phyloP scores from a whole-genome alignment of 805 yeast genomes.

The Candida odintsovae region DNA sequence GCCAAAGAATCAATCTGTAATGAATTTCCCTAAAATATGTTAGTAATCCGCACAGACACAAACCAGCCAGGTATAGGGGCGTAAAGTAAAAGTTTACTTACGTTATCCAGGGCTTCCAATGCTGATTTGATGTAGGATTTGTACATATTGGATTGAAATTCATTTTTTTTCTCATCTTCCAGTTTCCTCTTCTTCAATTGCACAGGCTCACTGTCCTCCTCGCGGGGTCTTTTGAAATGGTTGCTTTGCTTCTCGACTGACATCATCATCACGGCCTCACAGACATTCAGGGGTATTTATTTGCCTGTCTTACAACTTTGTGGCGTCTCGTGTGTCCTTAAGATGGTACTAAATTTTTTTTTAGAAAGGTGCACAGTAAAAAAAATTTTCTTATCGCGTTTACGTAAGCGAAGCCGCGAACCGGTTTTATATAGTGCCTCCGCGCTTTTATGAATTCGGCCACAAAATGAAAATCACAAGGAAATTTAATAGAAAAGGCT shows the following conservation, averaged over 20 bases:
- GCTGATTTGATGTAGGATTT: slow-evolving; percentile 55
- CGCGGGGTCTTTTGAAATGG: slow-evolving; percentile 23
- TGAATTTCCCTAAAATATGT: slow-evolving; percentile 37
- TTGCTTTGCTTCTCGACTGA: slow-evolving; percentile 22
- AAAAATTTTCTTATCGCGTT: neutral
- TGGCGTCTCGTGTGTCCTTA: neutral
- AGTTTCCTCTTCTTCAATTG: slow-evolving; percentile 1
- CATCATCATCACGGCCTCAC: slow-evolving; percentile 17
- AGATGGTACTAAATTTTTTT: neutral
- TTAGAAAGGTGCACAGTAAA: neutral
- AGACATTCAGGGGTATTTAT: neutral
- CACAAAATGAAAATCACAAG: neutral
- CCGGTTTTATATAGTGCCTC: neutral
- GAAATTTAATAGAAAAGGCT: neutral
- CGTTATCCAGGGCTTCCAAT: slow-evolving; percentile 60
- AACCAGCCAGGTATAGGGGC: slow-evolving; percentile 2
- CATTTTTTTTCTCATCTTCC: slow-evolving; percentile 1
- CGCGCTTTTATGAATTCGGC: neutral
- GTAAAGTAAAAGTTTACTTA: slow-evolving; percentile 24
- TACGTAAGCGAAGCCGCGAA: neutral
- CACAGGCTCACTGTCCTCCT: slow-evolving; percentile 14
- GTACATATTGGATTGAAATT: slow-evolving; percentile 31
- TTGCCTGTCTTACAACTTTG: neutral
- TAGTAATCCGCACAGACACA: slow-evolving; percentile 16
- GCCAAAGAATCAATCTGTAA: slow-evolving; percentile 55